phyloP scores from a whole-genome alignment of 2,329 filamentous ascomycete genomes.

The Cercospora beticola region DNA sequence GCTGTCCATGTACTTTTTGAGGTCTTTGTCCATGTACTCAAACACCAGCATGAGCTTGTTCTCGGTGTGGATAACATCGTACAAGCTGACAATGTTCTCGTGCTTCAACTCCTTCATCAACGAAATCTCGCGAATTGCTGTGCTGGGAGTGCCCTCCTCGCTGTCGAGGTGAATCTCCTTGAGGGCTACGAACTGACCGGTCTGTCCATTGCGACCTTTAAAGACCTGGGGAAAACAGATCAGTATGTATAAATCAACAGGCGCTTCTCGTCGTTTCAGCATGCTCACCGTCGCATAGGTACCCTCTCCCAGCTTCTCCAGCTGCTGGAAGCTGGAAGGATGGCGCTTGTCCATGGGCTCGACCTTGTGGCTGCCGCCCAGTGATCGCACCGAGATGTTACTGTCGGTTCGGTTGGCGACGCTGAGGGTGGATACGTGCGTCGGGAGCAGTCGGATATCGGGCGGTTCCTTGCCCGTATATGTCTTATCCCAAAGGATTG shows the following conservation, averaged over 20 bases:
- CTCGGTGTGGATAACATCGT: conserved; percentile 99
- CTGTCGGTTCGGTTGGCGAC: conserved; percentile 51
- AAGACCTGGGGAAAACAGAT: conserved; percentile 68
- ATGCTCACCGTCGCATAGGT: conserved; percentile 89
- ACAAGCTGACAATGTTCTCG: conserved; percentile 93
- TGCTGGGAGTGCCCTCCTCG: conserved; percentile 95
- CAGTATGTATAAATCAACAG: not conserved
- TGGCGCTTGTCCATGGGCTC: conserved; percentile 84
- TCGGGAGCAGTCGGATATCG: conserved; percentile 47
- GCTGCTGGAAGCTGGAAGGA: conserved; percentile 96
- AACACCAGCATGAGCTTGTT: conserved; percentile 99
- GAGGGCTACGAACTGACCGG: conserved; percentile 90
- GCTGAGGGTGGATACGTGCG: conserved; percentile 51
- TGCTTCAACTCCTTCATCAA: conserved; percentile 99
- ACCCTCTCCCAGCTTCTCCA: conserved; percentile 96
- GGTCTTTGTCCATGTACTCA: conserved; percentile 96
- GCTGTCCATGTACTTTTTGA: conserved; percentile 96
- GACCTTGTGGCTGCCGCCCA: conserved; percentile 46
- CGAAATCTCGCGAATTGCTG: conserved; percentile 96
- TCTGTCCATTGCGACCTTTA: conserved; percentile 96
- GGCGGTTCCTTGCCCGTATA: conserved; percentile 48
- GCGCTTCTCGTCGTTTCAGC: too few relatives aligned
- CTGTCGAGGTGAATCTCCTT: conserved; percentile 99
- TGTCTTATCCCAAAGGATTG: conserved; percentile 52
- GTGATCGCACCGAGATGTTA: conserved; percentile 50